Evolutionary conservation across 139 green algal species (phyloP), one percentile per base, ranked within the genome.

Genomic region (Chlamydomonas sphaeroides): DNA sequence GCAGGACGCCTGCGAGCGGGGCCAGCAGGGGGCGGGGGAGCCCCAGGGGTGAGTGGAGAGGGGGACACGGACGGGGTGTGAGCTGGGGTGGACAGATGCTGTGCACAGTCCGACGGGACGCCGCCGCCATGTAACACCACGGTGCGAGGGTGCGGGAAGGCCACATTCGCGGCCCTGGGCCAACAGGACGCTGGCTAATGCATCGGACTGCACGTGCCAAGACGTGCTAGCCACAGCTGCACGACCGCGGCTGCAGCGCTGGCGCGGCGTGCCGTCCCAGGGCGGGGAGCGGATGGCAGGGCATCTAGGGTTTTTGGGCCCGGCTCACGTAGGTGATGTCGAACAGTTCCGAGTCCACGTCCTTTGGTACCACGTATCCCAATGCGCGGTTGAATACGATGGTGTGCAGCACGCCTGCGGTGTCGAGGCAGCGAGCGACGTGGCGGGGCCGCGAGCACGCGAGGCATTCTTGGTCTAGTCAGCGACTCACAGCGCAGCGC

Each of bases 321-420:
- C 26, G 5, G 66, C 93, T 84, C 70, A 98, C 96, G 85, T 97
- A 99, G 32, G 94, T 97, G 32, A 99, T 85, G 65, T 99, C 93
- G 70, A 99, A 96, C 5, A 99, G 92, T 85, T 98, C 93, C 8
- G 88, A 94, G 72, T 98, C 95, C 15, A 96, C 90, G 53, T 98
- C 96, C 10, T 83, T 53, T 0, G 96, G 95, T 39, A 85, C 86
- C 17, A 98, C 92, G 25, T 92, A 88, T 1, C 96, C 96, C 32
- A 99, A 88, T 1, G 96, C 90, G 6, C 96, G 81, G 83, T 96
- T 96, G 85, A 99, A 99, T 7, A 98, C 81, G 49, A 99, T 97
- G 30, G 96, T 99, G 87, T 99, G 96, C 42, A 98, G 72, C 28
- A 98, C 61, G 71, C 92, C 90, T 93, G 86, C 48, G 62, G 39